Evolutionary conservation across 2,329 filamentous ascomycete genomes (phyloP).

Genomic region (Fusarium phyllophilum): DNA sequence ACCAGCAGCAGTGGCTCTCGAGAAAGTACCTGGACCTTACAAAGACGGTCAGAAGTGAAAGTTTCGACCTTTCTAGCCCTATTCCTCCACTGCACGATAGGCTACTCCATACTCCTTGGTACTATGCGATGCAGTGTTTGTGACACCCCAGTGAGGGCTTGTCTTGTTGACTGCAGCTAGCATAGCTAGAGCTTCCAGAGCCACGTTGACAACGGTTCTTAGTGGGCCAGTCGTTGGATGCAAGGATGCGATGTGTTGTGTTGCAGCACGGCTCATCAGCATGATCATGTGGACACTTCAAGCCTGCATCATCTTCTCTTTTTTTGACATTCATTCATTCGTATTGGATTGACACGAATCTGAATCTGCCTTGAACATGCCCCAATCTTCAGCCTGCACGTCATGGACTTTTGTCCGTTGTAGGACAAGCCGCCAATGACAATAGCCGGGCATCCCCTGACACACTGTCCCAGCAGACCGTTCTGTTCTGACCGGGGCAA

Average conservation of each 20-base stretch:
- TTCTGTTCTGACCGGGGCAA: constrained; percentile 15
- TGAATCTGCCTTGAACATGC: constrained; percentile 2
- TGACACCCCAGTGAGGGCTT: constrained; percentile 21
- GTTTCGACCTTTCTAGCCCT: constrained; percentile 1
- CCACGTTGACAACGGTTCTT: constrained; percentile 35
- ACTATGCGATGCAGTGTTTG: constrained; percentile 18
- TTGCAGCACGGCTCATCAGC: constrained; percentile 15
- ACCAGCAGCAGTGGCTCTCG: constrained; percentile 2
- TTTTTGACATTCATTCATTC: background rate
- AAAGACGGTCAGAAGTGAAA: constrained; percentile 17
- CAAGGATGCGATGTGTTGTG: background rate
- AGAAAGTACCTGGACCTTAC: constrained; percentile 5
- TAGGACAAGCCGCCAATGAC: constrained; percentile 18
- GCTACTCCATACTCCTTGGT: constrained; percentile 2
- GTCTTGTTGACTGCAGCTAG: constrained; percentile 6
- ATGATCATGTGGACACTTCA: constrained; percentile 17
- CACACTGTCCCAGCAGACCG: constrained; percentile 18
- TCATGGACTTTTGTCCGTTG: constrained; percentile 22
- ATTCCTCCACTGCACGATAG: constrained; percentile 12
- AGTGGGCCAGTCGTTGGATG: constrained; percentile 14
- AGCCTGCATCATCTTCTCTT: background rate
- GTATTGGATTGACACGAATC: background rate
- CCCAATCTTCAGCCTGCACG: constrained; percentile 18
- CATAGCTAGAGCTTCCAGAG: constrained; percentile 5
- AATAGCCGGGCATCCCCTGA: constrained; percentile 27